Percentiles rank a stretch among this genome's conserved stretches.
These are phyloP conservation scores for Salvia sclarea DNA, from an alignment of 305 asterid species.

Conservation along the genomic window DNA sequence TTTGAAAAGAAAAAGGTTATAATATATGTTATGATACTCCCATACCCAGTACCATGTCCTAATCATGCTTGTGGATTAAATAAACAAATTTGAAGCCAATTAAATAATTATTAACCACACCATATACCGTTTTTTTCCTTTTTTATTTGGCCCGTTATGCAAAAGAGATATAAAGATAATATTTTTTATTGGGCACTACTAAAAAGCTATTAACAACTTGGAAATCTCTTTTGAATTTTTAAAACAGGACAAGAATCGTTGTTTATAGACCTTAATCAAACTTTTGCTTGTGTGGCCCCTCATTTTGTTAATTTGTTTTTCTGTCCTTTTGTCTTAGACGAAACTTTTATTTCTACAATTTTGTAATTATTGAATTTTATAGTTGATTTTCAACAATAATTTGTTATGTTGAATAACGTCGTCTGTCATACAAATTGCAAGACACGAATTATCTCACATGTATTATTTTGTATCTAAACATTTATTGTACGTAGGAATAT, in stretches of 20 bases:
- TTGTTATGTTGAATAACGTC: too few species aligned
- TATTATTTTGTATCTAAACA: not conserved
- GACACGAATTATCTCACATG: not conserved
- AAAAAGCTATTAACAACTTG: constrained; percentile 5
- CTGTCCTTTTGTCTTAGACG: not conserved
- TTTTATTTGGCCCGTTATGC: not conserved
- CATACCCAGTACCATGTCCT: not conserved
- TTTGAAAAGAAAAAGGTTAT: not conserved
- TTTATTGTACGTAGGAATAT: not conserved
- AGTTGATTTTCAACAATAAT: too few species aligned
- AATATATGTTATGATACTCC: not conserved
- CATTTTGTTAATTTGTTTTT: not conserved
- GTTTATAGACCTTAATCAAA: not conserved
- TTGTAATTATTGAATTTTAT: too few species aligned
- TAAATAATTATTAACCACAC: not conserved
- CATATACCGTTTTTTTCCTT: too few species aligned
- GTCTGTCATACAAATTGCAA: not conserved
- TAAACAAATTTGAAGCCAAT: too few species aligned
- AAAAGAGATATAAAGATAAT: not conserved
- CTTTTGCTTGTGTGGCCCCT: not conserved
- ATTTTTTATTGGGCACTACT: not conserved
- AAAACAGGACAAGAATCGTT: not conserved
- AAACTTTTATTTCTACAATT: not conserved
- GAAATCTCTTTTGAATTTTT: not conserved
- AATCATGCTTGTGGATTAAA: too few species aligned